Evolutionary conservation across 305 asterid genomes (phyloP), one percentile per base, ranked within the genome.

Genomic region (Ajuga reptans): DNA sequence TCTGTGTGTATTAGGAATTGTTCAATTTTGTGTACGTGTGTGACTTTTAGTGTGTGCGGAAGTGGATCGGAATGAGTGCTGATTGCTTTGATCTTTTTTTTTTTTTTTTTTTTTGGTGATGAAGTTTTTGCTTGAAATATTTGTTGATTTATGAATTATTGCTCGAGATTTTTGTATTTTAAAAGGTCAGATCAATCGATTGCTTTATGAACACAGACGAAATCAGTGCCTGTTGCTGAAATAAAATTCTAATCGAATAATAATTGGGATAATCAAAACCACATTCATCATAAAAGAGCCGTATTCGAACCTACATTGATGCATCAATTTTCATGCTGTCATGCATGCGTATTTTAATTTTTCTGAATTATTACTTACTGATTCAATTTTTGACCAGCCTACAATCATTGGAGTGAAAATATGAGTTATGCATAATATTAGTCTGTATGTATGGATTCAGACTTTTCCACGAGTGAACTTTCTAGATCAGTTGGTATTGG

Each of bases 41-140:
- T 17, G 49, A 47, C 6, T 74, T 60, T 6, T 43, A 41, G 50
- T 66, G 51, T 53, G 46, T 45, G 75, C 46, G 66, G 64, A 51
- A 58, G 81, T 68, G 66, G 79, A 69, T 75, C 62, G 47, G 51
- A 34, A 9, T 31, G 57, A 12, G 45, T 50, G 45, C 51, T 45
- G 74, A 10, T 66, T 64, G 71, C 42, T 17, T 39, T 67, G 61
- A 72, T 79, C 36, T 67, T 36, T 55, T 57, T 42, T 59, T 16
- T 2, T 24, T 21, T 21, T 21, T 21, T 21, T 21, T 21, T n/a
- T n/a, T 24, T 66, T 5, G 21, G 12, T 56, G 60, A 39, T 62
- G 62, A 9, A 16, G 41, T 1, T 24, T 60, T 61, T 16, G 68
- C 3, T 41, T 50, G 50, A 45, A 31, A 18, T 54, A 7, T 56